Base-by-base conservation (phyloP, 306 rosid species). In the Betula pendula region DNA sequence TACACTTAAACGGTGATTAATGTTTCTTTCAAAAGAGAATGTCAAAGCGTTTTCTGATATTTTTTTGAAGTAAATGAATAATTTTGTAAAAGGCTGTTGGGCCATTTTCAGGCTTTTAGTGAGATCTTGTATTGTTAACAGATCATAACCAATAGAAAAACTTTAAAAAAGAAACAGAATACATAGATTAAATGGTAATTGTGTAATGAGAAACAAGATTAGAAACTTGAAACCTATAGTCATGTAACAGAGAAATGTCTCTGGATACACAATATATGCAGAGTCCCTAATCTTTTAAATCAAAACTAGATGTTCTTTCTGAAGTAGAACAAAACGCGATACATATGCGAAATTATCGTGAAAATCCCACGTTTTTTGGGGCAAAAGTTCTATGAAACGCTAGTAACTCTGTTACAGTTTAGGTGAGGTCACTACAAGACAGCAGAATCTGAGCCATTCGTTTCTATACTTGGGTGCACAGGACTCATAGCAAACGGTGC, bases 271-370 rank as follows among this genome's bases (percentile, higher is more conserved):
- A n/a, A n/a, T n/a, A n/a, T n/a, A n/a, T n/a, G n/a, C n/a, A n/a
- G n/a, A n/a, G 42, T 59, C 16, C 48, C 75, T 72, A 62, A 68
- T 49, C 52, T 42, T 22, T 42, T 2, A 1, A 13, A 47, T 1
- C 43, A 1, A 43, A 60, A 51, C 69, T 60, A 49, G n/a, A 35
- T 29, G 38, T 38, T 69, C 24, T 70, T 70, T 63, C 42, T 67
- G 24, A 42, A 40, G 71, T 51, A 47, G 72, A 52, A 70, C 70
- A 78, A 75, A 79, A 44, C 55, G 42, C 35, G 48, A 38, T 5
- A 35, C 6, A 22, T 40, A n/a, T 9, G 14, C 33, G 15, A 22
- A 51, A 38, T 22, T n/a, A 65, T 65, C 1, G 60, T 60, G 70
- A 52, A 1, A 29, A 25, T 63, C 16, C 72, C 79, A 20, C 3